Evolutionary conservation across 352 stramenopile species (phyloP).

Genomic region (Pythium scleroteichum): DNA sequence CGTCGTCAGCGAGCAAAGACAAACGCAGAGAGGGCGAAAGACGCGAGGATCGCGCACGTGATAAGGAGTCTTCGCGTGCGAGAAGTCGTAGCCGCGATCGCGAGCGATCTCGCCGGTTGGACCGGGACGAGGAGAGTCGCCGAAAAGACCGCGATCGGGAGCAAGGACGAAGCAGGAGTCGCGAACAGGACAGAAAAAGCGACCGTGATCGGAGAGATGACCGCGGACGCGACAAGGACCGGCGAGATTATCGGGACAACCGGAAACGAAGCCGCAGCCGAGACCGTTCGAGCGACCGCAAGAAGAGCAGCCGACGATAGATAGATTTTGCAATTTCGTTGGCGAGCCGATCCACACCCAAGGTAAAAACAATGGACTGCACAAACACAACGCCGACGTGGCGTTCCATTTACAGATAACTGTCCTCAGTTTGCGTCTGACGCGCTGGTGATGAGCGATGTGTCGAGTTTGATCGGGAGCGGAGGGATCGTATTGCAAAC

Average conservation of each 20-base stretch:
- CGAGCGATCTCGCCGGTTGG: constrained; percentile 4
- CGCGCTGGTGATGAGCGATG: constrained; percentile 45
- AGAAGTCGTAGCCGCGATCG: constrained; percentile 20
- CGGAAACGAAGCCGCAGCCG: constrained; percentile 35
- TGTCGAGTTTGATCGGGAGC: constrained; percentile 67
- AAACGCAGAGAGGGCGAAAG: constrained; percentile 3
- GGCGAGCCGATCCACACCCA: not conserved
- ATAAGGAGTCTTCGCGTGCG: constrained; percentile 9
- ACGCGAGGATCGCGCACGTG: not conserved
- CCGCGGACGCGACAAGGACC: constrained; percentile 17
- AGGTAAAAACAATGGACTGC: not conserved
- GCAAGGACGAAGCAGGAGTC: constrained; percentile 15
- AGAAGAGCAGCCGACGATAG: constrained; percentile 23
- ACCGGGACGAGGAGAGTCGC: constrained; percentile 11
- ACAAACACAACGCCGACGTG: not conserved
- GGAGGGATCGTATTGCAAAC: constrained; percentile 70
- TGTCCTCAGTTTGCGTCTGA: not conserved
- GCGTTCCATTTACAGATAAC: too few species aligned
- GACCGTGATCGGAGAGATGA: constrained; percentile 30
- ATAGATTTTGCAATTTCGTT: not conserved
- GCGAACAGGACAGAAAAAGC: constrained; percentile 14
- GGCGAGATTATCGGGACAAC: constrained; percentile 16
- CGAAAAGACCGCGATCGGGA: constrained; percentile 18
- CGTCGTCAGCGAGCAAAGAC: not conserved
- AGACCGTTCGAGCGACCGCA: constrained; percentile 30